Base-by-base conservation (phyloP, 1,284 basidiomycete genomes). In the Ustilago sp. region DNA sequence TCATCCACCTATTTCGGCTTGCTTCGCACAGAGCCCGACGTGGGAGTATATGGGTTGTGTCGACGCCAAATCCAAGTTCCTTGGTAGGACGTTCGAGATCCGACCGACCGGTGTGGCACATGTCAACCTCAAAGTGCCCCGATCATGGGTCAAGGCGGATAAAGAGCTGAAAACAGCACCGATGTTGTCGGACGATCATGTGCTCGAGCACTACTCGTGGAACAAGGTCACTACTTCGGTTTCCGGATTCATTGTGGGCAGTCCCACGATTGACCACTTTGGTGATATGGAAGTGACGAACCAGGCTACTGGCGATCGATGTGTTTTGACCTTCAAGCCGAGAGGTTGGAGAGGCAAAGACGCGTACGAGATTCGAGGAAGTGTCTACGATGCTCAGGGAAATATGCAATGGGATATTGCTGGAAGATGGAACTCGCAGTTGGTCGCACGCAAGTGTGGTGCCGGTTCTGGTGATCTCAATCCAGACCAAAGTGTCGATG, bases 1-100 rank as follows among this genome's bases (percentile, higher is more conserved):
- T 86, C 95, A 98, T 86, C 94, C 95, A 4, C 96, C 96, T 0
- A 95, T 98, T 65, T 95, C 94, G n/a, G 95, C 96, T 8, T 98
- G 95, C 86, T 74, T 79, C 48, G 93, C 93, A 3, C 94, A 98
- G 86, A 92, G 93, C 0, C 93, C 94, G 0, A 87, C 88, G 43
- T 98, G 95, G 95, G 90, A 92, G 72, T 98, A 98, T 87, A 96
- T 91, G 82, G 95, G 95, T 82, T 83, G 83, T 57, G 84, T 85
- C 39, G 80, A 84, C 43, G 84, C 84, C 70, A 83, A 85, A 74
- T 83, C 79, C 62, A 82, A 81, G 71, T 83, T 83, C 68, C 45
- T 83, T 35, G 96, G 96, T 45, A 94, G 95, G 84, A 94, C 93
- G 2, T 98, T 98, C 81, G 96, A 98, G 88, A 98, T 98, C 80